phyloP scores from a whole-genome alignment of 179 eudicot genomes.

The Silene coronaria region DNA sequence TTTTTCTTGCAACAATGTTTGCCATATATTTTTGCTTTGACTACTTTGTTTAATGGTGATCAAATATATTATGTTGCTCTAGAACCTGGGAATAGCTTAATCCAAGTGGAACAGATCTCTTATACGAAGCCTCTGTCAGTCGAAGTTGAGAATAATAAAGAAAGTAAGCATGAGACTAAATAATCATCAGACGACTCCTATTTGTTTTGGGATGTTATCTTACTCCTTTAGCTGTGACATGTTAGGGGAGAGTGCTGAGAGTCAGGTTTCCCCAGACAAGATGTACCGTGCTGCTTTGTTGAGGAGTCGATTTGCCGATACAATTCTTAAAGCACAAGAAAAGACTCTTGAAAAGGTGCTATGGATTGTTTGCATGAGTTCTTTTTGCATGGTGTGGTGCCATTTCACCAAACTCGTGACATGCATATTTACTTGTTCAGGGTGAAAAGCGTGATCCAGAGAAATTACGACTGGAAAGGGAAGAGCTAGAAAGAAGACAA shows the following conservation, averaged over 20 bases:
- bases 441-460: constrained; percentile 78
- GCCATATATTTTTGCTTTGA: too few relatives aligned
- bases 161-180: constrained; percentile 60
- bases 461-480: constrained; percentile 61
- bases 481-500: constrained; percentile 71
- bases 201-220: constrained; percentile 36
- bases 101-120: constrained; percentile 47
- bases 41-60: background rate
- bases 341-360: constrained; percentile 63
- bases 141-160: constrained; percentile 49
- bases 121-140: constrained; percentile 37
- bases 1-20: too few relatives aligned
- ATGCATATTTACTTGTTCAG: constrained; percentile 27
- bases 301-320: constrained; percentile 73
- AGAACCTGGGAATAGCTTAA: constrained; percentile 51
- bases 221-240: constrained; percentile 34
- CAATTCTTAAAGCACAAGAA: constrained; percentile 85
- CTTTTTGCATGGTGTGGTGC: background rate
- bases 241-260: constrained; percentile 76
- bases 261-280: constrained; percentile 81
- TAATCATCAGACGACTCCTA: constrained; percentile 26
- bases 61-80: constrained; percentile 20
- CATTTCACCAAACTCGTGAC: background rate
- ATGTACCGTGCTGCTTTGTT: constrained; percentile 74
- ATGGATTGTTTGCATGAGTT: background rate